phyloP scores from a whole-genome alignment of 108 stramenopile species.

The Pseudonitzschia delicatissima region DNA sequence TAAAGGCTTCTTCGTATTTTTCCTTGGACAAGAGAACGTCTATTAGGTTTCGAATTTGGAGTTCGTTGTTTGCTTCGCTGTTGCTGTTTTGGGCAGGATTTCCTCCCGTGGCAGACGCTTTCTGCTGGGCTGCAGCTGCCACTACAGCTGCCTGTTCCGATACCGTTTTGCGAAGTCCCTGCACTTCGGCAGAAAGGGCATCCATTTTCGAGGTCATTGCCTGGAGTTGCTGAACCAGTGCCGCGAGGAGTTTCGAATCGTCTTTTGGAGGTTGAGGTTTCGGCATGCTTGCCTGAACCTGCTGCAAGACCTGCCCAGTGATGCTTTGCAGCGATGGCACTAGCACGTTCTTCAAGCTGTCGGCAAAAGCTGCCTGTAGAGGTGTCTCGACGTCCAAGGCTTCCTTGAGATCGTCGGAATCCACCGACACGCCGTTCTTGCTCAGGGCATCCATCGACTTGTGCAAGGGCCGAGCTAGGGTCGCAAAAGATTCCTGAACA shows the following conservation, averaged over 20 bases:
- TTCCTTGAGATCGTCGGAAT: conserved; percentile 42
- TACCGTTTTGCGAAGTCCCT: conserved; percentile 30
- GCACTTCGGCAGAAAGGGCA: conserved; percentile 51
- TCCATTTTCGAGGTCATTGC: conserved; percentile 60
- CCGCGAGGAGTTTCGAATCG: conserved; percentile 18
- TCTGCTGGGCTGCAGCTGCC: conserved; percentile 5
- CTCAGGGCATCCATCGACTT: conserved; percentile 47
- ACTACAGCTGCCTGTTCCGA: neutral
- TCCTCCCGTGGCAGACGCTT: conserved; percentile 8
- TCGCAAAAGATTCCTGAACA: conserved; percentile 37
- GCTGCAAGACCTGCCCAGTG: conserved; percentile 61
- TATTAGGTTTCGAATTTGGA: conserved; percentile 52
- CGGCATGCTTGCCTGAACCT: conserved; percentile 46
- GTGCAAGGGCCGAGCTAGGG: conserved; percentile 38
- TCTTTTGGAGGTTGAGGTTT: conserved; percentile 21
- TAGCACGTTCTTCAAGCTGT: conserved; percentile 63
- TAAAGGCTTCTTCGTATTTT: conserved; percentile 77
- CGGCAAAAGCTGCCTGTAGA: conserved; percentile 35
- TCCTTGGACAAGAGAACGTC: conserved; percentile 34
- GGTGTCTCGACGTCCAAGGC: conserved; percentile 48
- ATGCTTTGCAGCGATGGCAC: conserved; percentile 76
- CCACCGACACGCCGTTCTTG: conserved; percentile 44
- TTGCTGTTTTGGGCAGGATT: neutral
- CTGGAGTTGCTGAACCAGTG: conserved; percentile 40
- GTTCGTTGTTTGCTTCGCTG: neutral